Evolutionary conservation across 495 filamentous ascomycete genomes (phyloP), one percentile per base, ranked within the genome.

Genomic region (Penicillium pancosmium): DNA sequence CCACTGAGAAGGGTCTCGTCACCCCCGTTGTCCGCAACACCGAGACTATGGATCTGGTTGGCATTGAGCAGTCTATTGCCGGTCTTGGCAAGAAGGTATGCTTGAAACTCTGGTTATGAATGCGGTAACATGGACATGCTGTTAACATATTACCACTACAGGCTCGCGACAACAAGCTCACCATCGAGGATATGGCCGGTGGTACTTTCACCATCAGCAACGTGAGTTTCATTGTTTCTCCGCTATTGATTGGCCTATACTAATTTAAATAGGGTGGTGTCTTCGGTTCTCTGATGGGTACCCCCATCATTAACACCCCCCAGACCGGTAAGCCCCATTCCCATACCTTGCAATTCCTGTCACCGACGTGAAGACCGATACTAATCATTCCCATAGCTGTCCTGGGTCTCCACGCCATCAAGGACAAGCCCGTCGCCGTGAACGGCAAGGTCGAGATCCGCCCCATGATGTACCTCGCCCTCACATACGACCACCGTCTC

Each of bases 141-240:
- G 25, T 25, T 31, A n/a, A 12, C 10, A n/a, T n/a, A 10, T 48
- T 1, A 36, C 12, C 21, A 49, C 19, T 27, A 4, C 21, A 92
- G 90, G 94, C 94, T 57, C 88, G 94, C 50, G 92, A 98, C 63
- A 89, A 89, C 73, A 98, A 98, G 78, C 83, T 98, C 66, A 98
- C 94, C 3, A 98, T 98, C 67, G 94, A 98, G 77, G 94, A 98
- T 71, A 98, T 98, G 95, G 94, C 95, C 54, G 94, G 94, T 55
- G 94, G 94, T 60, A 96, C 95, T 25, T 98, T 98, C 78, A 98
- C 94, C 48, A 98, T 98, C 78, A 96, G 91, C 84, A 98, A 98
- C 74, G 92, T 85, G 56, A 71, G 80, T 68, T 50, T 21, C 6
- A 19, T 4, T 44, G 10, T 38, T 31, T 31, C 27, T 9, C 27